phyloP scores from a whole-genome alignment of 805 yeast species.

The Suhomyces xylopsoci region DNA sequence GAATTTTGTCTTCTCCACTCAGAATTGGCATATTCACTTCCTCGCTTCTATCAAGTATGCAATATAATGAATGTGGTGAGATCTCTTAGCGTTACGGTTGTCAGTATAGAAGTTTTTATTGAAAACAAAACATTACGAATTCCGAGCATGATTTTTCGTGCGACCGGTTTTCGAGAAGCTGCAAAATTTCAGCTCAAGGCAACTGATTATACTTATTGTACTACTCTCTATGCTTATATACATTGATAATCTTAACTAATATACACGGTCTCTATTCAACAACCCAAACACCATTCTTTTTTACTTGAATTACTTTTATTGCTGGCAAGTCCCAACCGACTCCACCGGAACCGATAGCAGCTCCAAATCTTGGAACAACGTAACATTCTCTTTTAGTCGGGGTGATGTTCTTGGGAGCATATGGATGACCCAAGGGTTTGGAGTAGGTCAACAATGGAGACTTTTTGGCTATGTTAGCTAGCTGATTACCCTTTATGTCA shows the following conservation, averaged over 20 bases:
- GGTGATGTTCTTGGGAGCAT: slow-evolving; percentile 69
- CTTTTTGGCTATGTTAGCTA: slow-evolving; percentile 71
- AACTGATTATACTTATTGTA: no score
- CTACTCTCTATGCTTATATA: background rate
- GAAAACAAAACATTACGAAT: background rate
- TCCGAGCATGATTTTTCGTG: background rate
- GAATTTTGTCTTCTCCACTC: background rate
- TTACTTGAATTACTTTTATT: slow-evolving; percentile 69
- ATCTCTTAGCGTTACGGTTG: background rate
- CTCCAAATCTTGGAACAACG: slow-evolving; percentile 89
- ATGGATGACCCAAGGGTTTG: slow-evolving; percentile 88
- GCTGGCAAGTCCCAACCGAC: slow-evolving; percentile 89
- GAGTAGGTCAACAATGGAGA: slow-evolving; percentile 79
- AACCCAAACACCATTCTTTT: slow-evolving; percentile 67
- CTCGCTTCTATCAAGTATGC: background rate
- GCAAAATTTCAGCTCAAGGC: background rate
- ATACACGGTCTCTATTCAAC: slow-evolving; percentile 10
- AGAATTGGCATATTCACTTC: background rate
- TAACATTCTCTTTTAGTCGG: slow-evolving; percentile 78
- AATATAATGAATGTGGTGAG: background rate
- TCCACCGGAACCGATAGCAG: slow-evolving; percentile 76
- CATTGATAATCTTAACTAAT: background rate
- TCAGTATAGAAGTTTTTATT: background rate
- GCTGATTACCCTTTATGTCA: slow-evolving; percentile 68
- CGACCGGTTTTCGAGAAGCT: background rate